Evolutionary conservation across 129 eudicot species (phyloP).

Genomic region (Chrysanthemum seticuspe): DNA sequence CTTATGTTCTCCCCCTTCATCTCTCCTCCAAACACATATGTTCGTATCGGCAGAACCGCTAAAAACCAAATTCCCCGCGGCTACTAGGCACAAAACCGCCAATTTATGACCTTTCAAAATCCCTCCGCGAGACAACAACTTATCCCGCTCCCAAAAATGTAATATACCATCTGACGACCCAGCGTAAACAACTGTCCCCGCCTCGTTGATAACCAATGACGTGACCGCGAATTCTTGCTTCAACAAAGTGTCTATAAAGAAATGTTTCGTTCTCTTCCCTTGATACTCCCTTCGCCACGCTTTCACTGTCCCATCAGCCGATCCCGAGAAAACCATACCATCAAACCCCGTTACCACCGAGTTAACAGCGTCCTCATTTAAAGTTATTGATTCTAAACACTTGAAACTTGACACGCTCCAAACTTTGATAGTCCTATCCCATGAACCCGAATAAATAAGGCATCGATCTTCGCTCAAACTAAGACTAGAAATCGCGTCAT

Average conservation of each 20-base stretch:
- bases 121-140: slow-evolving; percentile 44
- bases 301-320: slow-evolving; percentile 81
- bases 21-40: slow-evolving; percentile 80
- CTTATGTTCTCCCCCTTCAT: slow-evolving; percentile 32
- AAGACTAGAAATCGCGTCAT: slow-evolving; percentile 65
- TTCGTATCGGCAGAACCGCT: slow-evolving; percentile 79
- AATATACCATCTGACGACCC: slow-evolving; percentile 79
- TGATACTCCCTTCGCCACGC: slow-evolving; percentile 72
- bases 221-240: slow-evolving; percentile 83
- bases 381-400: slow-evolving; percentile 66
- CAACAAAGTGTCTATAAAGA: slow-evolving; percentile 56
- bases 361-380: slow-evolving; percentile 78
- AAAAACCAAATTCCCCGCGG: slow-evolving; percentile 50
- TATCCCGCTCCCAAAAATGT: slow-evolving; percentile 61
- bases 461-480: slow-evolving; percentile 64
- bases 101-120: slow-evolving; percentile 63
- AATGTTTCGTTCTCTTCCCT: slow-evolving; percentile 77
- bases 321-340: slow-evolving; percentile 74
- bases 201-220: slow-evolving; percentile 48
- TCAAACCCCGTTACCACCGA: slow-evolving; percentile 75
- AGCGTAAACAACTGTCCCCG: slow-evolving; percentile 41
- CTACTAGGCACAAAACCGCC: slow-evolving; percentile 64
- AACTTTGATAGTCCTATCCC: slow-evolving; percentile 78
- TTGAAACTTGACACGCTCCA: slow-evolving; percentile 70
- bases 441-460: slow-evolving; percentile 69